Conservation (phyloP, 2,329 filamentous ascomycete species). For the Drechslerella coelobrocha region DNA sequence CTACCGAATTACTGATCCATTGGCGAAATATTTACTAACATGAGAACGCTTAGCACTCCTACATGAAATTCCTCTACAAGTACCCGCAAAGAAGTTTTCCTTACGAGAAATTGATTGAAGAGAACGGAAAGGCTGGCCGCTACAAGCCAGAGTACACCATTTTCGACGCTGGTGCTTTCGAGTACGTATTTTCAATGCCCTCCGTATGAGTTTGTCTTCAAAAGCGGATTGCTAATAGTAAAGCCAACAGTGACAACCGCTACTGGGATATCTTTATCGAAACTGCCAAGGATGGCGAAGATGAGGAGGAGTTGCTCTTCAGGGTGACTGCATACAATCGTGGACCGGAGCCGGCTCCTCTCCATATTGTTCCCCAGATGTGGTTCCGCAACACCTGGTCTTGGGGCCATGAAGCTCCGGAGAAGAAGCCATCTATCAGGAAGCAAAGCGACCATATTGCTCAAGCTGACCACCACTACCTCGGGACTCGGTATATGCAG, state of each 20-base stretch:
- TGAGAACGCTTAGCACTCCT: slow-evolving; percentile 75
- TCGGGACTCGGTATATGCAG: slow-evolving; percentile 83
- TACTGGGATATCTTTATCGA: slow-evolving; percentile 99
- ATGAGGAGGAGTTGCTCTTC: slow-evolving; percentile 89
- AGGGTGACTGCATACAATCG: slow-evolving; percentile 96
- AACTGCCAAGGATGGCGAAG: slow-evolving; percentile 89
- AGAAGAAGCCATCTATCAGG: slow-evolving; percentile 80
- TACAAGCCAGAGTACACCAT: slow-evolving; percentile 89
- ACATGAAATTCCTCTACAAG: slow-evolving; percentile 99
- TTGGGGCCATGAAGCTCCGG: slow-evolving; percentile 79
- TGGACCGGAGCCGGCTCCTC: slow-evolving; percentile 83
- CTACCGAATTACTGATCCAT: background rate
- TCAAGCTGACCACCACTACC: slow-evolving; percentile 77
- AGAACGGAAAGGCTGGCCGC: slow-evolving; percentile 79
- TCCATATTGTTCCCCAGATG: slow-evolving; percentile 92
- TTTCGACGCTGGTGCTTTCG: slow-evolving; percentile 84
- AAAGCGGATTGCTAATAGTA: slow-evolving; percentile 7
- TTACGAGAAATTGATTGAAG: slow-evolving; percentile 83
- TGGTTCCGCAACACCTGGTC: slow-evolving; percentile 99
- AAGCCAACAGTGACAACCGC: slow-evolving; percentile 67
- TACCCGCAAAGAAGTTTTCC: slow-evolving; percentile 91
- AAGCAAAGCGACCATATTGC: slow-evolving; percentile 71
- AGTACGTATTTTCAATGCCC: slow-evolving; percentile 57
- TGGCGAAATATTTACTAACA: slow-evolving; percentile 51
- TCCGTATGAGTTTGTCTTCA: background rate